Conservation (phyloP, 768 basidiomycete genomes). For the Leccinum pellstonianum region DNA sequence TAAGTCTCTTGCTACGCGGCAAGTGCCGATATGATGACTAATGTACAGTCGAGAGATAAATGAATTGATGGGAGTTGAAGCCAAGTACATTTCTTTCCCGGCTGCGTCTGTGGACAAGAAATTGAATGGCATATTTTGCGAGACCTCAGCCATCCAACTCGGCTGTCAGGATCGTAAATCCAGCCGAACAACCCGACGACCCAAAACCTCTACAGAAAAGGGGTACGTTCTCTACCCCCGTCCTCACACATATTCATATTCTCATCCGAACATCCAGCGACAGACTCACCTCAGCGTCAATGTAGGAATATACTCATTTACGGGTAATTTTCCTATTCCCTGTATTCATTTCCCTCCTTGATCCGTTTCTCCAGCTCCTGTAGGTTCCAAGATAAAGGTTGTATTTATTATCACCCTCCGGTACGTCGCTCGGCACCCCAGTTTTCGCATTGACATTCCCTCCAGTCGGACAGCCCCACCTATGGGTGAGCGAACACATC, state of each 20-base stretch:
- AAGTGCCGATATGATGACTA: conserved; percentile 23
- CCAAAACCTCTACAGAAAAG: conserved; percentile 48
- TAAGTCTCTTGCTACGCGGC: not conserved
- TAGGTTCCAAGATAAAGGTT: conserved; percentile 85
- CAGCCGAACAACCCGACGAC: conserved; percentile 43
- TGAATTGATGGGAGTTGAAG: conserved; percentile 6
- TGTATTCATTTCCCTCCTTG: not conserved
- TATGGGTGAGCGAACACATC: conserved; percentile 26
- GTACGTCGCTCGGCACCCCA: conserved; percentile 35
- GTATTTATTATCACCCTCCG: conserved; percentile 78
- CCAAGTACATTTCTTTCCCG: too few species aligned
- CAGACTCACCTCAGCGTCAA: conserved; percentile 73
- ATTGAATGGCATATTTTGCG: conserved; percentile 66
- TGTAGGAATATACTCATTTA: conserved; percentile 92
- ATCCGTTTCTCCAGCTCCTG: conserved; percentile 55
- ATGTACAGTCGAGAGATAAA: not conserved
- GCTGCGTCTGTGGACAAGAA: not conserved
- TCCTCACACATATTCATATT: not conserved
- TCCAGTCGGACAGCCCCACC: conserved; percentile 21
- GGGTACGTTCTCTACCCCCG: conserved; percentile 41
- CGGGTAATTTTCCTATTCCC: conserved; percentile 52
- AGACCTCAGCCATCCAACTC: conserved; percentile 56
- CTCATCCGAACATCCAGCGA: conserved; percentile 6
- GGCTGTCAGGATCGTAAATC: conserved; percentile 73
- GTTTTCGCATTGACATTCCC: conserved; percentile 15